Base-by-base conservation (phyloP, 805 yeast genomes). In the Candida odintsovae region DNA sequence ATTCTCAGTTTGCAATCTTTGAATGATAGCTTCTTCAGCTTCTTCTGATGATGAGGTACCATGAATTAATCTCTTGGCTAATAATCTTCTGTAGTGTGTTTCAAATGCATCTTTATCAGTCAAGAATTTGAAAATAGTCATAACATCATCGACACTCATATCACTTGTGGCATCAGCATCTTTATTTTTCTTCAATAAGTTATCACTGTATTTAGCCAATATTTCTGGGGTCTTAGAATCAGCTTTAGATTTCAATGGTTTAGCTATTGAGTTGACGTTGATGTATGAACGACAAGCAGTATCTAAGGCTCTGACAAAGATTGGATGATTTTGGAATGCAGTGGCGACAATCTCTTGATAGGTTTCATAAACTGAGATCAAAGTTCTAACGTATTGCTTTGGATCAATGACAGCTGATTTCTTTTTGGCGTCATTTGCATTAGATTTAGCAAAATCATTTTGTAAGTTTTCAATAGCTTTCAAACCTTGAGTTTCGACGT, bases 81-180 rank as follows among this genome's bases (percentile, higher is more conserved):
- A 75, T 61, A 85, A 72, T 52, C 97, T 80, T 65, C 97, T 82
- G 67, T 94, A 94, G 70, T 87, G 86, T 50, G 83, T 85, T 69
- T 94, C 98, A 67, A 94, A 95, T 38, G 94, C 87, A 70, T 95
- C 98, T 65, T 90, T 90, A 64, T 94, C 98, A 39, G 87, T 90
- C 48, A 95, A 76, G 62, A 86, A 92, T 60, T 83, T 83, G 73
- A 94, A 88, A 23, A 94, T 74, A 15, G 83, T 78, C 86, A 92
- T 87, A 57, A 94, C 77, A 59, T 90, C 94, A 55, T 86, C 90
- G 41, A 86, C 80, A 44, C 81, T 80, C 82, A 90, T 80, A 60
- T 84, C 92, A 49, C 72, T 69, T n/a, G 77, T 69, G 15, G 77
- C 72, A 51, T 84, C 90, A 0, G 77, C 68, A 48, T 81, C 86